Evolutionary conservation across 2,329 filamentous ascomycete species (phyloP).

Genomic region (Pseudopyricularia cyperi): DNA sequence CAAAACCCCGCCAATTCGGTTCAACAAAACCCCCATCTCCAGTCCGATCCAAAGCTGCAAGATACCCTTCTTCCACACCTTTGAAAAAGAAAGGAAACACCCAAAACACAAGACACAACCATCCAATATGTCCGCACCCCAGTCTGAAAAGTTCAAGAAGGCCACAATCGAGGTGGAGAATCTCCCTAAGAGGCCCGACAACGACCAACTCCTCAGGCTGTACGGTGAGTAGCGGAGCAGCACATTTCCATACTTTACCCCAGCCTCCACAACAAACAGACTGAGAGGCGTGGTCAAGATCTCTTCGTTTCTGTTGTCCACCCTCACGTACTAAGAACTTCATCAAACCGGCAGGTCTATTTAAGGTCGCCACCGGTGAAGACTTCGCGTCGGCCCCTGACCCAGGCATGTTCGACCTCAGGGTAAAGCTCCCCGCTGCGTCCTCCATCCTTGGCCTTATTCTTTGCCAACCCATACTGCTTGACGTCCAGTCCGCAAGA

Average conservation of each 20-base stretch:
- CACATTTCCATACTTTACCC: too few relatives aligned
- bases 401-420: conserved; percentile 60
- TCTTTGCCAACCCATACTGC: conserved; percentile 1
- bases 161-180: conserved; percentile 49
- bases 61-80: neutral
- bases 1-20: neutral
- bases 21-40: neutral
- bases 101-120: neutral
- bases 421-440: conserved; percentile 27
- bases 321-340: neutral
- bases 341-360: conserved; percentile 32
- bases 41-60: neutral
- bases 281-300: too few relatives aligned
- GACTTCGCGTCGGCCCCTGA: conserved; percentile 40
- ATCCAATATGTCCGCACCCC: conserved; percentile 24
- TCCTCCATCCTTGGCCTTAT: neutral
- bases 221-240: conserved; percentile 33
- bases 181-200: conserved; percentile 49
- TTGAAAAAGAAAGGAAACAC: neutral
- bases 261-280: too few relatives aligned
- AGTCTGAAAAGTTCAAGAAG: conserved; percentile 36
- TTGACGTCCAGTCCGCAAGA: neutral
- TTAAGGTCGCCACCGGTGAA: conserved; percentile 44
- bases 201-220: conserved; percentile 51
- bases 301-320: too few relatives aligned